Conservation (phyloP, 2,329 filamentous ascomycete species). For the Botryosphaeria dothidea region DNA sequence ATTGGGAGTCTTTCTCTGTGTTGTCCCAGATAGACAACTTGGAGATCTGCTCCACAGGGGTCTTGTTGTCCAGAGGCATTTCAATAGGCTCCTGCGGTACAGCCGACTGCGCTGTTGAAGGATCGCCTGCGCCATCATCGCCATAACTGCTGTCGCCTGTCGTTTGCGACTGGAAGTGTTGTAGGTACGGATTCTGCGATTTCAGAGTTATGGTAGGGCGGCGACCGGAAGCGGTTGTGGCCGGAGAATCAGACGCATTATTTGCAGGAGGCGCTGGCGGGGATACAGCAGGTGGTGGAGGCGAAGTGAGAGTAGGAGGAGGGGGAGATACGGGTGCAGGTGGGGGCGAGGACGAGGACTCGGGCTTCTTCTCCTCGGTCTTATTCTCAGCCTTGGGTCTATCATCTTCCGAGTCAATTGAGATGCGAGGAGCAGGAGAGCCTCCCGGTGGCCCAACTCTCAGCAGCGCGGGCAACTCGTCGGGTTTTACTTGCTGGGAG, state of each 20-base stretch:
- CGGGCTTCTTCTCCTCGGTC: slow-evolving; percentile 20
- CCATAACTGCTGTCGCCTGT: slow-evolving; percentile 38
- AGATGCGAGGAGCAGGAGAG: slow-evolving; percentile 20
- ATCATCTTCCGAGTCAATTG: slow-evolving; percentile 7
- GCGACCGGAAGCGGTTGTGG: slow-evolving; percentile 27
- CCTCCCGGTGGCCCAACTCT: slow-evolving; percentile 34
- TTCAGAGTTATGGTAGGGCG: slow-evolving; percentile 26
- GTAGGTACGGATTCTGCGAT: slow-evolving; percentile 48
- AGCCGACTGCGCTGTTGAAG: slow-evolving; percentile 38
- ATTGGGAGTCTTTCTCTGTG: slow-evolving; percentile 21
- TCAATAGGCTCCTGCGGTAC: slow-evolving; percentile 39
- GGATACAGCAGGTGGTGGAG: neutral
- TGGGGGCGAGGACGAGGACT: slow-evolving; percentile 24
- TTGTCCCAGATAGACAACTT: slow-evolving; percentile 35
- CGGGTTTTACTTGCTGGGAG: slow-evolving; percentile 13
- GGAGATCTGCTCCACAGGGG: slow-evolving; percentile 42
- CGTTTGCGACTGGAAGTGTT: slow-evolving; percentile 33
- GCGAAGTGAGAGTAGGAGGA: neutral
- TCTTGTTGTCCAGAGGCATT: slow-evolving; percentile 42
- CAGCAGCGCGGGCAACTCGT: slow-evolving; percentile 31
- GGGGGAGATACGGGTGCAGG: neutral
- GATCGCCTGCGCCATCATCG: slow-evolving; percentile 38
- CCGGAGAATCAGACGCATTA: slow-evolving; percentile 30
- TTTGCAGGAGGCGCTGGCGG: slow-evolving; percentile 30
- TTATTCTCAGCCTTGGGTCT: slow-evolving; percentile 28